phyloP scores from a whole-genome alignment of 108 stramenopile species.

The Mediolabrus comicus region DNA sequence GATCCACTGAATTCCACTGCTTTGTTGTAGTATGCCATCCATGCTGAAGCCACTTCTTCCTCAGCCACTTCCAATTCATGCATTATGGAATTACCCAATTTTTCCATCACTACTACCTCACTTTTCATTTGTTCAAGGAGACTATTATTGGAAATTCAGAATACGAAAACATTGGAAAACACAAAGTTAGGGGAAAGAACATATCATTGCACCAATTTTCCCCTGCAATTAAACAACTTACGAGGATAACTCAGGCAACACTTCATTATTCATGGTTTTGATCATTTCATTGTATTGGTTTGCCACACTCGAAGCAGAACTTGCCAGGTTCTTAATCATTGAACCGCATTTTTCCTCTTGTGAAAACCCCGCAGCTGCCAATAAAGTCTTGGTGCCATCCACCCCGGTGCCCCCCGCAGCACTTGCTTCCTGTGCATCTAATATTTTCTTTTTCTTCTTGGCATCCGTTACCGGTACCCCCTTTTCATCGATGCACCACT shows the following conservation, averaged over 20 bases:
- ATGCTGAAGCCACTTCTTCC: slow-evolving; percentile 57
- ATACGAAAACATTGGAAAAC: neutral
- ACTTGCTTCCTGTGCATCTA: slow-evolving; percentile 11
- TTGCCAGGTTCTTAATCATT: slow-evolving; percentile 23
- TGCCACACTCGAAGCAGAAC: slow-evolving; percentile 27
- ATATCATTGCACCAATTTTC: no score
- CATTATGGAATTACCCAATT: slow-evolving; percentile 64
- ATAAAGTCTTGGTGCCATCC: neutral
- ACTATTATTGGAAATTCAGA: neutral
- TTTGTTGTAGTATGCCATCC: slow-evolving; percentile 55
- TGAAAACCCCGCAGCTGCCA: slow-evolving; percentile 4
- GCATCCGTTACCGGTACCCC: slow-evolving; percentile 55
- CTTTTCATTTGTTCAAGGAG: slow-evolving; percentile 39
- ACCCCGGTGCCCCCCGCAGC: neutral
- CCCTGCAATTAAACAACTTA: no score
- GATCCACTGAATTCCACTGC: slow-evolving; percentile 32
- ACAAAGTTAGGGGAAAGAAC: neutral
- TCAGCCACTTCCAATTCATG: slow-evolving; percentile 73
- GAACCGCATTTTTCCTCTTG: slow-evolving; percentile 23
- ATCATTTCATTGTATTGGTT: slow-evolving; percentile 39
- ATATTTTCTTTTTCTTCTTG: slow-evolving; percentile 52
- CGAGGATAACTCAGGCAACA: slow-evolving; percentile 36
- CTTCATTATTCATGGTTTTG: slow-evolving; percentile 35
- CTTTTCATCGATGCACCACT: slow-evolving; percentile 63
- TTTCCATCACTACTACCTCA: slow-evolving; percentile 56